Evolutionary conservation across 2,329 filamentous ascomycete genomes (phyloP), one percentile per base, ranked within the genome.

Genomic region (Verticillium klebahnii): DNA sequence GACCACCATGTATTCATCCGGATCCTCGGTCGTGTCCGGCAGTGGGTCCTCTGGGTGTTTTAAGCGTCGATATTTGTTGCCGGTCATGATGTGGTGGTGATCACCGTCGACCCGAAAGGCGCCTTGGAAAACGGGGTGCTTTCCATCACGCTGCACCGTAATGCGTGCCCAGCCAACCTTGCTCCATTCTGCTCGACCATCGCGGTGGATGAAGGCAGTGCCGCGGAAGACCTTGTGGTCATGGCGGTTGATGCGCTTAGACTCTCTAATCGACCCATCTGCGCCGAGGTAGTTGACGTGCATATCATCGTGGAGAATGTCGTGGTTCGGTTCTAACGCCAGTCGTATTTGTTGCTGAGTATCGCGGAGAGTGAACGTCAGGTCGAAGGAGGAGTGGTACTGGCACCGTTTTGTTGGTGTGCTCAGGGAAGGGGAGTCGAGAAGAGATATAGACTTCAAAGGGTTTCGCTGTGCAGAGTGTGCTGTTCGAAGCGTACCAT

Each of bases 91-190:
- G 73, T 98, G 92, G 75, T 99, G 93, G 68, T 93, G 87, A 71
- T 97, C 87, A 61, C 90, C 87, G 70, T 90, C 80, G 40, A 98
- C 78, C 37, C 89, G 88, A 73, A 98, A 97, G 2, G 90, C 89
- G 60, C 95, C 95, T 74, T 97, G 92, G 68, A 99, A 99, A 34
- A 97, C 75, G 25, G 95, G 95, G 17, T 84, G 72, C 52, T 80
- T 75, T 2, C 95, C 95, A 76, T 99, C 95, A 65, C 82, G 81
- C 68, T 86, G 84, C 12, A 99, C 80, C 57, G 88, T 86, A 64
- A 98, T 87, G 62, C 95, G 85, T 54, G 94, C 92, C 91, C 92
- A 97, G 55, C 95, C 95, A 17, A 89, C 90, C 66, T 89, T 87
- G 61, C 86, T 86, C 92, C 93, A 98, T 66, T 86, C 84, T 9